Evolutionary conservation across 371 early-diverging fungal genomes (phyloP).

Genomic region (Rhizomucor pusillus): DNA sequence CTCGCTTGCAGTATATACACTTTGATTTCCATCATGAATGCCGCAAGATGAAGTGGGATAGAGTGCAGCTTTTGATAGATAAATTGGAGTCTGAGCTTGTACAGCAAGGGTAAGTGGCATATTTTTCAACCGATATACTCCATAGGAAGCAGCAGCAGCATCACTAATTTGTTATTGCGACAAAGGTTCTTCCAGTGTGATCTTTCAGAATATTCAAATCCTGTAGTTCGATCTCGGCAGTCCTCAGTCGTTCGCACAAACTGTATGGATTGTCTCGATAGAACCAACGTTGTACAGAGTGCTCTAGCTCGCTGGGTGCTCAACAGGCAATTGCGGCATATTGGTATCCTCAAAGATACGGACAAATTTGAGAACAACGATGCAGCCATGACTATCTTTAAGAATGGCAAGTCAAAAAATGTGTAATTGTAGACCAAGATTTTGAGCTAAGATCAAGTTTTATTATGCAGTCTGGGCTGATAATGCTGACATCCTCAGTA

Average conservation of each 20-base stretch:
- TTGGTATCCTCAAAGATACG: conserved; percentile 56
- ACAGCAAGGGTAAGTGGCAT: conserved; percentile 55
- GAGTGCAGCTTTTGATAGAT: conserved; percentile 75
- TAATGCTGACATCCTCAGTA: conserved; percentile 95
- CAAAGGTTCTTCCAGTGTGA: not conserved
- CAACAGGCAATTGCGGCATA: conserved; percentile 60
- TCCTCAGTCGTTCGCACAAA: conserved; percentile 92
- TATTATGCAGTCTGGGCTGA: conserved; percentile 87
- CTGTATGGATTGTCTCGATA: conserved; percentile 99
- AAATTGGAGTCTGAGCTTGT: conserved; percentile 61
- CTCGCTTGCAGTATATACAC: conserved; percentile 68
- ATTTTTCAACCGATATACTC: not conserved
- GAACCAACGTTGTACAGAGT: conserved; percentile 98
- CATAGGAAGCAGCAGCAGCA: not conserved
- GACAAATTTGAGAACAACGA: conserved; percentile 60
- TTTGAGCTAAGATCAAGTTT: not conserved
- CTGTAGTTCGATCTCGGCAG: conserved; percentile 43
- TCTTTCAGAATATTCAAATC: too few species aligned
- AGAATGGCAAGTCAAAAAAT: conserved; percentile 21
- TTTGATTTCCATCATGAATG: conserved; percentile 98
- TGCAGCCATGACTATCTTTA: conserved; percentile 32
- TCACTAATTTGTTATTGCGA: not conserved
- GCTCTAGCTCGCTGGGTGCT: conserved; percentile 73
- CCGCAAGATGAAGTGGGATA: conserved; percentile 82
- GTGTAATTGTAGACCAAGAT: not conserved